A percentile compares a stretch with the other conserved stretches of the same genome.
These are phyloP conservation scores for Chrysoporthe austroafricana DNA, from an alignment of 2,329 filamentous ascomycete genomes.

Conservation along the genomic window DNA sequence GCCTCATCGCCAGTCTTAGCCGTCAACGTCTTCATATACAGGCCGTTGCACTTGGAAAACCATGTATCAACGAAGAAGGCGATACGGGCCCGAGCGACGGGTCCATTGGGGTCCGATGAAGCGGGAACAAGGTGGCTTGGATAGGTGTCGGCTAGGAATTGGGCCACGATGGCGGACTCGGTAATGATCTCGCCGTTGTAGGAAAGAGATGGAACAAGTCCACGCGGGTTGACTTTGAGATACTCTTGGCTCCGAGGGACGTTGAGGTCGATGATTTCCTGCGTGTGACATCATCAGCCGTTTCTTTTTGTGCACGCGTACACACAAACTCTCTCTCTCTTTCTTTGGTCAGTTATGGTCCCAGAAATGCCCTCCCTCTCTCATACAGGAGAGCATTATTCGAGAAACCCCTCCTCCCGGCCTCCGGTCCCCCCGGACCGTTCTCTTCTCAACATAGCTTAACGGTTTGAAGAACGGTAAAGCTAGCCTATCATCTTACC, in stretches of 20 bases:
- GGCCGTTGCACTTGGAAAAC: conserved; percentile 60
- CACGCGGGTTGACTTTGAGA: conserved; percentile 76
- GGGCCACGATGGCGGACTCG: conserved; percentile 74
- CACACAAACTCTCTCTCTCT: background rate
- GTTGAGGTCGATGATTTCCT: conserved; percentile 70
- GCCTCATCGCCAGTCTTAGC: conserved; percentile 55
- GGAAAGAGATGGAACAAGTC: conserved; percentile 72
- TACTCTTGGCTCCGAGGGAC: conserved; percentile 74
- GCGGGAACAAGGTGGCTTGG: conserved; percentile 69
- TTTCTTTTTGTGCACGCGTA: too few relatives aligned
- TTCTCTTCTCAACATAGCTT: background rate
- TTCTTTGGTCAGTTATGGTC: background rate
- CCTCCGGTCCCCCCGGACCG: background rate
- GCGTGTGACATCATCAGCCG: background rate
- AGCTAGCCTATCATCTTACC: background rate
- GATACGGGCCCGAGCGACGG: conserved; percentile 68
- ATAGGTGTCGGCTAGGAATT: conserved; percentile 71
- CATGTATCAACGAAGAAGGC: conserved; percentile 75
- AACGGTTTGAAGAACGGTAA: background rate
- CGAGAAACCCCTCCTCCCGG: too few relatives aligned
- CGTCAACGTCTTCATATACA: conserved; percentile 51
- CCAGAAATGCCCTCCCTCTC: too few relatives aligned
- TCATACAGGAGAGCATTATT: too few relatives aligned
- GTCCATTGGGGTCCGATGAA: conserved; percentile 53
- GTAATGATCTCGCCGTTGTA: conserved; percentile 71